These are phyloP conservation scores for Calonectria naviculata DNA, from an alignment of 2,329 filamentous ascomycete species.

Conservation along the genomic window DNA sequence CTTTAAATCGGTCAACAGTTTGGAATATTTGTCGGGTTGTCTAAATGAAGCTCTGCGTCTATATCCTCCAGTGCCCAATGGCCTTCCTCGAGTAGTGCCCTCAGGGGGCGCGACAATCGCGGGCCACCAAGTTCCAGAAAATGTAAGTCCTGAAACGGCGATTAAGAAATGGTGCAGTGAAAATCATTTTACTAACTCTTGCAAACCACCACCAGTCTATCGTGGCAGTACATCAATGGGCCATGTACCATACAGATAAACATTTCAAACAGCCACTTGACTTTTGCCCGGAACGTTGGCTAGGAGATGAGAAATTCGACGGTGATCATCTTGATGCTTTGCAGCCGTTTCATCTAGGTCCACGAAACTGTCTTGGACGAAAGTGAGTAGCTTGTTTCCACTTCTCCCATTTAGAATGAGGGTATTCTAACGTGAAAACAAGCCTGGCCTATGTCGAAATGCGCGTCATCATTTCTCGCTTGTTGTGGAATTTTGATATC, in stretches of 20 bases:
- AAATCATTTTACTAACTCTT: background rate
- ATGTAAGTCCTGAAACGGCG: no score
- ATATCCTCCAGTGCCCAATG: background rate
- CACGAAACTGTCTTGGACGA: conserved; percentile 11
- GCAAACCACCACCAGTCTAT: background rate
- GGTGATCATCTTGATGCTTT: conserved; percentile 7
- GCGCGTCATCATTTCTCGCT: background rate
- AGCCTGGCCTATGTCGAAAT: conserved; percentile 6
- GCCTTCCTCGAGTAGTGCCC: background rate
- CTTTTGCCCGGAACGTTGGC: conserved; percentile 20
- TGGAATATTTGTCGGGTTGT: background rate
- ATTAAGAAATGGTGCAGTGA: background rate
- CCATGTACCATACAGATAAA: conserved; percentile 9
- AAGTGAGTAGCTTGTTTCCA: background rate
- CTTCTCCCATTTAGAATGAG: no score
- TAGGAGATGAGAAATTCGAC: background rate
- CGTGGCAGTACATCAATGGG: conserved; percentile 13
- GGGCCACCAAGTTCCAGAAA: background rate
- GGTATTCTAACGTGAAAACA: background rate
- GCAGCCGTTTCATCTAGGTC: conserved; percentile 17
- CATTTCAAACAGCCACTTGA: conserved; percentile 14
- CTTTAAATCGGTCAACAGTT: background rate
- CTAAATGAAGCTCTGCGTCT: conserved; percentile 5
- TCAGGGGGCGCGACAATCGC: background rate
- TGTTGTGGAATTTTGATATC: conserved; percentile 9